phyloP scores from a whole-genome alignment of 2,329 filamentous ascomycete species.

The Botrytis hyacinthi region DNA sequence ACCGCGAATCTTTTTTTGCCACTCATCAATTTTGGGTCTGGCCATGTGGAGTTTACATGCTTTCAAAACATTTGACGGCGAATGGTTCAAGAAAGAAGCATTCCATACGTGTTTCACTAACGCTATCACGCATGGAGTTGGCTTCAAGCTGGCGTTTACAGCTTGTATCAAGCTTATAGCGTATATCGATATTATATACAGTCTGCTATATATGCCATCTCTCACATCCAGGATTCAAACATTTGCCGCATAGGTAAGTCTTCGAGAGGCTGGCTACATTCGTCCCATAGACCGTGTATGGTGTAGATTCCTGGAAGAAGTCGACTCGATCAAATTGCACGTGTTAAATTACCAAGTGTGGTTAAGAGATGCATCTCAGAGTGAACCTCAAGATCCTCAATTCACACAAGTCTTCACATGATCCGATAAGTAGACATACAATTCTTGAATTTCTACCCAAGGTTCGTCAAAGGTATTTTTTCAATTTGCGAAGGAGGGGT shows the following conservation, averaged over 20 bases:
- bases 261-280: background rate
- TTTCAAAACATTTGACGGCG: background rate
- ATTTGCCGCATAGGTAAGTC: background rate
- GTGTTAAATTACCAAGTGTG: background rate
- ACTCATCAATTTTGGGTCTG: background rate
- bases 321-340: background rate
- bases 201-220: background rate
- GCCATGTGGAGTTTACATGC: conserved; percentile 1
- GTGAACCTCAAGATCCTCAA: background rate
- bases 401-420: background rate
- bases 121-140: background rate
- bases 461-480: background rate
- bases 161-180: background rate
- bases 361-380: background rate
- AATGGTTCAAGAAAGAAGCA: background rate
- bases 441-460: background rate
- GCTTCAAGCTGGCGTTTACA: background rate
- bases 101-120: background rate
- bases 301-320: background rate
- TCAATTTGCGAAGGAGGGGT: background rate
- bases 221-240: background rate
- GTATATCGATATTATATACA: background rate
- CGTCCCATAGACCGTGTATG: too few relatives aligned
- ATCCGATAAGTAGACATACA: background rate
- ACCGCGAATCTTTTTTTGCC: background rate